These are phyloP conservation scores for Dissophora globulifera DNA, from an alignment of 192 early-diverging fungal species.

Conservation along the genomic window DNA sequence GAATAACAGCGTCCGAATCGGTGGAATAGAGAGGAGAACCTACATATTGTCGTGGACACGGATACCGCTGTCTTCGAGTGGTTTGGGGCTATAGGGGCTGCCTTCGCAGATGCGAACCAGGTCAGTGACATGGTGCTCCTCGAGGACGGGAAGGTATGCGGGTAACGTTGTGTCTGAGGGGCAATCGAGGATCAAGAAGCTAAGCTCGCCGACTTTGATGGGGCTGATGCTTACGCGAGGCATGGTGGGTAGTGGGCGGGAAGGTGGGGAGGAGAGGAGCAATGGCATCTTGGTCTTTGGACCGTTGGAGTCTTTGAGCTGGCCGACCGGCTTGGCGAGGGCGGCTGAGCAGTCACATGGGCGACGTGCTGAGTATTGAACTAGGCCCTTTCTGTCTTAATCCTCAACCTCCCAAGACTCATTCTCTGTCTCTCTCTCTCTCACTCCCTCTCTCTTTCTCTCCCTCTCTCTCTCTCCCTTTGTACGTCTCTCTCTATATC, in stretches of 20 bases:
- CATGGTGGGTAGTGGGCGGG: conserved; percentile 13
- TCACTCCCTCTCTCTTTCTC: not conserved
- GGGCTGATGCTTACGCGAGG: conserved; percentile 54
- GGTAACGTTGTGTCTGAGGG: conserved; percentile 68
- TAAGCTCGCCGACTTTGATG: conserved; percentile 39
- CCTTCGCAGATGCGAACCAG: conserved; percentile 78
- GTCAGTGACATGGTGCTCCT: conserved; percentile 66
- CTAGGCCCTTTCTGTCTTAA: not conserved
- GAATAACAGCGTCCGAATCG: not conserved
- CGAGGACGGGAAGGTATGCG: conserved; percentile 63
- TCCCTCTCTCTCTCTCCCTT: no score
- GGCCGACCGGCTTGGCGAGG: not conserved
- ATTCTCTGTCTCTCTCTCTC: not conserved
- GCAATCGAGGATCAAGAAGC: conserved; percentile 80
- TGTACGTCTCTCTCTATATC: no score
- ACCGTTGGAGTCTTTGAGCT: no score
- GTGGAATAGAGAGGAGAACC: not conserved
- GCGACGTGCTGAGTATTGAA: no score
- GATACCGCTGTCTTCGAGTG: conserved; percentile 63
- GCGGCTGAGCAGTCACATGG: no score
- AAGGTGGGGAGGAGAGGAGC: not conserved
- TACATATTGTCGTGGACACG: conserved; percentile 70
- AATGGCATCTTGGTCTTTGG: no score
- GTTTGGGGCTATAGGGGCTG: conserved; percentile 63
- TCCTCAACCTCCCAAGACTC: not conserved